Conservation (phyloP, 1,139 yeast species). For the Pichia cactophila region DNA sequence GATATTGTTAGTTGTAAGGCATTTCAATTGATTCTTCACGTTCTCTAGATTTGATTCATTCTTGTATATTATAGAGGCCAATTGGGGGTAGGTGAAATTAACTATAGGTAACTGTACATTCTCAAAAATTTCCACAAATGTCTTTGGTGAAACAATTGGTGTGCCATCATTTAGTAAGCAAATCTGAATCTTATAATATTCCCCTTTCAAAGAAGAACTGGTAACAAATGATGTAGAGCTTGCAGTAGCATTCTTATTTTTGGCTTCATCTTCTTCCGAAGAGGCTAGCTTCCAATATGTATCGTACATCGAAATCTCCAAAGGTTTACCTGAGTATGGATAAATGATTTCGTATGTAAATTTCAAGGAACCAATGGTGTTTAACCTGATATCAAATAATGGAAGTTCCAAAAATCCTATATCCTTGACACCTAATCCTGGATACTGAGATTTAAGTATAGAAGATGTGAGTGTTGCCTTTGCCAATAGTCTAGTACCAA, state of each 20-base stretch:
- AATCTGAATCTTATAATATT: slow-evolving; percentile 62
- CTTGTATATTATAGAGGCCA: slow-evolving; percentile 35
- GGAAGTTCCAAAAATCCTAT: slow-evolving; percentile 51
- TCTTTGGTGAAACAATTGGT: slow-evolving; percentile 71
- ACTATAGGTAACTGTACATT: slow-evolving; percentile 44
- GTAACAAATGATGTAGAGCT: slow-evolving; percentile 64
- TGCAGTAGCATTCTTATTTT: slow-evolving; percentile 6
- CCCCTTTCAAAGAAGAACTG: slow-evolving; percentile 83
- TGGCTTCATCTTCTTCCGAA: slow-evolving; percentile 16
- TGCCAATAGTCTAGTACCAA: slow-evolving; percentile 87
- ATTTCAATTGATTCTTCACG: slow-evolving; percentile 20
- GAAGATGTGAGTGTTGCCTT: slow-evolving; percentile 52
- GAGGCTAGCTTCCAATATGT: slow-evolving; percentile 87
- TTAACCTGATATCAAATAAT: slow-evolving; percentile 70
- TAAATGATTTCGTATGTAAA: slow-evolving; percentile 77
- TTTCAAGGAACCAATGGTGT: slow-evolving; percentile 72
- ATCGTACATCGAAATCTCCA: slow-evolving; percentile 88
- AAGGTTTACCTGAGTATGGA: slow-evolving; percentile 80
- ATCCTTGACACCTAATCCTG: slow-evolving; percentile 33
- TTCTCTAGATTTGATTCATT: slow-evolving; percentile 34
- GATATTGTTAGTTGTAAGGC: neutral
- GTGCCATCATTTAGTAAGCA: slow-evolving; percentile 77
- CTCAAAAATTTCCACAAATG: slow-evolving; percentile 49
- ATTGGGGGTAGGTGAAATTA: slow-evolving; percentile 36
- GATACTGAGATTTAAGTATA: slow-evolving; percentile 36